These are phyloP conservation scores for Hylodesmum podocarpum DNA, from an alignment of 306 rosid genomes.

Conservation along the genomic window DNA sequence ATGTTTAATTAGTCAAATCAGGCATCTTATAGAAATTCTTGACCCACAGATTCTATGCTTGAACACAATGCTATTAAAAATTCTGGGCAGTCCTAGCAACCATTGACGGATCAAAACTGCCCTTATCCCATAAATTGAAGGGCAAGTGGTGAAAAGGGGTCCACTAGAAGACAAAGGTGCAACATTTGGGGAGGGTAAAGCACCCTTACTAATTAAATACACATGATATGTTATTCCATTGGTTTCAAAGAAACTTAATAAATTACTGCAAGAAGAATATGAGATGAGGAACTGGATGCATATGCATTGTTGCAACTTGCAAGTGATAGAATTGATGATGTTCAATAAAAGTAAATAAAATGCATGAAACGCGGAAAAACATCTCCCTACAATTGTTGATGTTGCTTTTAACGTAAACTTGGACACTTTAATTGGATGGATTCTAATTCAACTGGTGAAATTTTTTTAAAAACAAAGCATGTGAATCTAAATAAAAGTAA, in stretches of 20 bases:
- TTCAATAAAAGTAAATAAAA: background rate
- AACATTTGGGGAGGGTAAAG: background rate
- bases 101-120: background rate
- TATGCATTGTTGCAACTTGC: conserved; percentile 27
- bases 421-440: background rate
- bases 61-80: background rate
- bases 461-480: too few relatives aligned
- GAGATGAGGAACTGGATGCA: background rate
- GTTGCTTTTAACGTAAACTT: conserved; percentile 2
- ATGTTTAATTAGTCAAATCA: background rate
- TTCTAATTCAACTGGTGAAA: background rate
- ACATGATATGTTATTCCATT: background rate
- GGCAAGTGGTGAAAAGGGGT: background rate
- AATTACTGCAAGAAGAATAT: background rate
- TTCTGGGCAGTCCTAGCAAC: background rate
- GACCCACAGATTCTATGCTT: background rate
- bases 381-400: background rate
- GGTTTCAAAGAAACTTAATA: background rate
- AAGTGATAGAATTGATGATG: background rate
- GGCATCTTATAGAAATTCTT: background rate
- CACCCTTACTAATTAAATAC: background rate
- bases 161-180: background rate
- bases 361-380: background rate
- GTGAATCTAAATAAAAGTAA: background rate
- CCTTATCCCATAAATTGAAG: background rate